A percentile compares a stretch with the other conserved stretches of the same genome.
Evolutionary conservation across 768 basidiomycete genomes (phyloP).

Genomic region (Lentinus tigrinus): DNA sequence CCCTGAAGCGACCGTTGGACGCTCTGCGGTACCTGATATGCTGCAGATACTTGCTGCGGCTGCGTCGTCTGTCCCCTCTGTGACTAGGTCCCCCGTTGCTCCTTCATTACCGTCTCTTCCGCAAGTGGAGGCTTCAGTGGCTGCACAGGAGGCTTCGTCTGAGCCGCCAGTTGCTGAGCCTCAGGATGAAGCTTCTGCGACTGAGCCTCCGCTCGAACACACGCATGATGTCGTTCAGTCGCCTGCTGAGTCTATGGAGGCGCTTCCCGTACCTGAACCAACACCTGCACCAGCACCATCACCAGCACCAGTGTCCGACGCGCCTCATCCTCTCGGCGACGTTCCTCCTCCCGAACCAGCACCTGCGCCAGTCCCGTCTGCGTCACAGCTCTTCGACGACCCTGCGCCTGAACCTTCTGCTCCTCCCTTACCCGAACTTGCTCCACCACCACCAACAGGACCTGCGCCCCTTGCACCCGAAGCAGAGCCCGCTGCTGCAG

Average conservation of each 20-base stretch:
- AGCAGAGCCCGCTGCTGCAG: neutral
- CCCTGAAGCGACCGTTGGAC: neutral
- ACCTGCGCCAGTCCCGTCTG: neutral
- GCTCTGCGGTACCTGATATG: neutral
- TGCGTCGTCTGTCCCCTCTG: neutral
- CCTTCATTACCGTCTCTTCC: neutral
- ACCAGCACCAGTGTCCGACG: too few relatives aligned
- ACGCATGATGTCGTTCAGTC: too few relatives aligned
- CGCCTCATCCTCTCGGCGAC: too few relatives aligned
- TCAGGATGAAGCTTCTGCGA: too few relatives aligned
- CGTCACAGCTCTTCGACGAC: too few relatives aligned
- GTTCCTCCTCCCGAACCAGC: neutral
- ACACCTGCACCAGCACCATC: neutral
- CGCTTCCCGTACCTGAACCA: neutral
- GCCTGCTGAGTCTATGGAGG: too few relatives aligned
- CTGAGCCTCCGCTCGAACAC: too few relatives aligned
- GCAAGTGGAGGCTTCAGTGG: neutral
- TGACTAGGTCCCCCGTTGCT: neutral
- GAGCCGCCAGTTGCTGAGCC: too few relatives aligned
- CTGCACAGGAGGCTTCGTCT: neutral
- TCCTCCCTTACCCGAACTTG: neutral
- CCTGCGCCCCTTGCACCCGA: neutral
- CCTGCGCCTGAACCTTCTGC: too few relatives aligned
- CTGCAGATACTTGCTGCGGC: neutral
- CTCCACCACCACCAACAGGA: neutral